Conservation (phyloP, 768 basidiomycete genomes). For the Mycena metata region DNA sequence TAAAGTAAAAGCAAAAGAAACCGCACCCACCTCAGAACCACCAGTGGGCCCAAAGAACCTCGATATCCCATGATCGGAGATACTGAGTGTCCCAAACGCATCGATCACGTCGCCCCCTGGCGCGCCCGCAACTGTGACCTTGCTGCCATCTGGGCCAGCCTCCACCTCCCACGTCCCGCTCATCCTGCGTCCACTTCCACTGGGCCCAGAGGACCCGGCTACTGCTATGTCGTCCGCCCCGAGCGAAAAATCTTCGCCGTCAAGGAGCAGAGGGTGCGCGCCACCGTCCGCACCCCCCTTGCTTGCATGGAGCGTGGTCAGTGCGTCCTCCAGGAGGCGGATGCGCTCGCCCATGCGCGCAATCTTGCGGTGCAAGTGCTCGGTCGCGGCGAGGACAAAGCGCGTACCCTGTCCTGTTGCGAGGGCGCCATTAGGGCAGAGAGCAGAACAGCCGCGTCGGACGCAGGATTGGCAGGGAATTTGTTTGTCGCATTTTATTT, state of each 20-base stretch:
- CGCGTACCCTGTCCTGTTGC: slow-evolving; percentile 85
- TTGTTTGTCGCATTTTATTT: slow-evolving; percentile 88
- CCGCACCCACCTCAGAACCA: slow-evolving; percentile 76
- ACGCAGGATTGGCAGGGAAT: slow-evolving; percentile 84
- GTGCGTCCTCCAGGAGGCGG: slow-evolving; percentile 72
- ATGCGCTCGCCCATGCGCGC: slow-evolving; percentile 66
- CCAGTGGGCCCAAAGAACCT: slow-evolving; percentile 77
- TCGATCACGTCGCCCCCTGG: slow-evolving; percentile 60
- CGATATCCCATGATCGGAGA: slow-evolving; percentile 71
- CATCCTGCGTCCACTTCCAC: not conserved
- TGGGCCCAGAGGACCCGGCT: not conserved
- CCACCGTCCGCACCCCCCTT: slow-evolving; percentile 33
- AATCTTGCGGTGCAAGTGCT: slow-evolving; percentile 73
- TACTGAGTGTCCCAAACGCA: slow-evolving; percentile 71
- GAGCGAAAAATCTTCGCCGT: slow-evolving; percentile 27
- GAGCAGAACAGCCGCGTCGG: slow-evolving; percentile 75
- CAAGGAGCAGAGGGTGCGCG: slow-evolving; percentile 66
- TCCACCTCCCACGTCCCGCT: slow-evolving; percentile 27
- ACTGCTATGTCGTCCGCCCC: slow-evolving; percentile 14
- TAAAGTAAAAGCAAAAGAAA: slow-evolving; percentile 9
- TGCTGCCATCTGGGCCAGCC: slow-evolving; percentile 15
- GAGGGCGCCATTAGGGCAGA: slow-evolving; percentile 83
- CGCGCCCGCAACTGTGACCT: slow-evolving; percentile 30
- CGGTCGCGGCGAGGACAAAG: slow-evolving; percentile 75
- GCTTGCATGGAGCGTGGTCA: slow-evolving; percentile 63